Base-by-base conservation (phyloP, 2,329 filamentous ascomycete genomes). In the Exophiala lecanii-corni region DNA sequence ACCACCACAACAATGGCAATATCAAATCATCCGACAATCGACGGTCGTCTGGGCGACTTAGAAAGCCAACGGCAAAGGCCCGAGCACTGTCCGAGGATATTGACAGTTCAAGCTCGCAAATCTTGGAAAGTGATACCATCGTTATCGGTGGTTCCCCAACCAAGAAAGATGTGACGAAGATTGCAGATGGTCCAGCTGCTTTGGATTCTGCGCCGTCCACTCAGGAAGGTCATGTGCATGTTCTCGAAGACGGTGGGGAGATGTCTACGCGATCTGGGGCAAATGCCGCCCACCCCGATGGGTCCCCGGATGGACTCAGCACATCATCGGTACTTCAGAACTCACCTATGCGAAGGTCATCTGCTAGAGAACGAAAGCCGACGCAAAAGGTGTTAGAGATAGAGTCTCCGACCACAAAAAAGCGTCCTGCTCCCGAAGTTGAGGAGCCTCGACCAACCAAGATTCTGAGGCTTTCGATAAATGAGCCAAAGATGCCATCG, bases 21-120 rank as follows among this genome's bases (percentile, higher is more conserved):
- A 9, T 17, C 39, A 10, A 20, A 26, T 9, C 32, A 7, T 7
- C 16, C 15, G 30, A 18, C n/a, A 25, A 30, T 25, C 36, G 42
- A 35, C 41, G 47, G 34, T 25, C 45, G 18, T 50, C 47, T 30
- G 45, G 44, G 10, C 50, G 50, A 10, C 20, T 45, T 6, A 38
- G 50, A 23, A 53, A 53, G 26, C 50, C 36, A 15, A 53, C 47
- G 9, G 50, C 41, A 34, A 53, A 53, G 46, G 47, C 47, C 31
- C 47, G 47, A 33, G 50, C 47, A 9, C 38, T 50, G 9, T 19
- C 36, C 45, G 39, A 33, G 15, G 30, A 48, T 28, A 38, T 50
- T 44, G 7, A 42, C 45, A 21, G 42, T 45, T 35, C 33, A 18
- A 15, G 26, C 39, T 12, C 33, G 21, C 23, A 26, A 12, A 26